These are phyloP conservation scores for Bisporella sp. DNA, from an alignment of 2,329 filamentous ascomycete genomes.

Conservation along the genomic window DNA sequence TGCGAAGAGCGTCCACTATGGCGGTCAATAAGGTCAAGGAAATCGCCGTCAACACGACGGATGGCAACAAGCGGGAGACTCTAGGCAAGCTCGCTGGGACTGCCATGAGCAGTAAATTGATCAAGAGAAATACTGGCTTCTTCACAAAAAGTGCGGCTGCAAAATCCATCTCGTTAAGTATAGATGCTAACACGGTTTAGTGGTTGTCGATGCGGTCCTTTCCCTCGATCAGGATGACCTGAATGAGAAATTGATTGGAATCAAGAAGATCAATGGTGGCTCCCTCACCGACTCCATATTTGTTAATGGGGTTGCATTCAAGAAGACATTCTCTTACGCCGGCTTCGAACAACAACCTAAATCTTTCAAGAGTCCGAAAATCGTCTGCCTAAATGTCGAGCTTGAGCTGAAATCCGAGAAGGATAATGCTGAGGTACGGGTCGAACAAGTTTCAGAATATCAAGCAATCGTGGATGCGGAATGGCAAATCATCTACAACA, in stretches of 20 bases:
- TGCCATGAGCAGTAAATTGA: conserved; percentile 99
- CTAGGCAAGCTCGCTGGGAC: conserved; percentile 84
- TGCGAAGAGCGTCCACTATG: conserved; percentile 80
- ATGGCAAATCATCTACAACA: conserved; percentile 99
- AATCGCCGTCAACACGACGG: conserved; percentile 80
- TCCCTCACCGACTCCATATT: conserved; percentile 94
- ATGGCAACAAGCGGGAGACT: conserved; percentile 80
- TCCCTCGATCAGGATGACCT: conserved; percentile 94
- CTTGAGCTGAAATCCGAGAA: conserved; percentile 98
- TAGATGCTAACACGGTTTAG: conserved; percentile 39
- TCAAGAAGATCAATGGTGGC: conserved; percentile 97
- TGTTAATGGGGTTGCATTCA: conserved; percentile 97
- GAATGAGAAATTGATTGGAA: conserved; percentile 94
- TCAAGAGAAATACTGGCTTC: conserved; percentile 93
- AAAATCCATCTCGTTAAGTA: background rate
- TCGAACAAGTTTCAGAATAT: conserved; percentile 98
- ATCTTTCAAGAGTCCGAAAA: conserved; percentile 87
- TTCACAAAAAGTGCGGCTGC: conserved; percentile 82
- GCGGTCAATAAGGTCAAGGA: conserved; percentile 99
- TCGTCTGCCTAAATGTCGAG: conserved; percentile 96
- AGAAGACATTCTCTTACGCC: conserved; percentile 99
- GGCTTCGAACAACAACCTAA: conserved; percentile 99
- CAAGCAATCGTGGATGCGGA: conserved; percentile 98
- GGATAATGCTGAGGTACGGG: conserved; percentile 96
- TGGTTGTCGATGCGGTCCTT: conserved; percentile 96